A percentile compares a stretch with the other conserved stretches of the same genome.
Evolutionary conservation across 2,329 filamentous ascomycete species (phyloP).

Genomic region (Aureobasidium zeae): DNA sequence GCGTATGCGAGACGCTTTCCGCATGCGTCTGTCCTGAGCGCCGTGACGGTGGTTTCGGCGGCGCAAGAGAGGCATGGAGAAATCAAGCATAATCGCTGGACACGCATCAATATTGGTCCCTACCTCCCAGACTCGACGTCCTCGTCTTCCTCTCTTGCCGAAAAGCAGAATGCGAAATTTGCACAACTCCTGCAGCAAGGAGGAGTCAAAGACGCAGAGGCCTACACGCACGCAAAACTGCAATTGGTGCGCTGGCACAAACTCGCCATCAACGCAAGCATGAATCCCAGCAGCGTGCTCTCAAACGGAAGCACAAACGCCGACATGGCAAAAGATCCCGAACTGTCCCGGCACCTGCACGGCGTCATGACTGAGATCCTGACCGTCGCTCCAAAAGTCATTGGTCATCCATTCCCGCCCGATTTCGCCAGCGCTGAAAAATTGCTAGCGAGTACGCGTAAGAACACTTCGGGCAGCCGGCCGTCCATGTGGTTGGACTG

Average conservation of each 20-base stretch:
- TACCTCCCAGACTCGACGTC: conserved; percentile 45
- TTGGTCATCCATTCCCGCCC: conserved; percentile 52
- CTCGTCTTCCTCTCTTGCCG: conserved; percentile 25
- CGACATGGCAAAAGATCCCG: conserved; percentile 55
- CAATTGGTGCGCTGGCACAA: conserved; percentile 69
- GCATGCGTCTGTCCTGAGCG: conserved; percentile 51
- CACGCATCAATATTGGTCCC: conserved; percentile 59
- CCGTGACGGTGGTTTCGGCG: conserved; percentile 60
- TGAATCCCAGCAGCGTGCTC: conserved; percentile 64
- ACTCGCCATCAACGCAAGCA: conserved; percentile 64
- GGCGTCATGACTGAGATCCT: conserved; percentile 64
- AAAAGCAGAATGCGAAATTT: conserved; percentile 42
- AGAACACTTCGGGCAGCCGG: conserved; percentile 52
- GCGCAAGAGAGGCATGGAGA: conserved; percentile 55
- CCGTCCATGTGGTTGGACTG: conserved; percentile 47
- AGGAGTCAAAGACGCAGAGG: conserved; percentile 55
- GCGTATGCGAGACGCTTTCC: conserved; percentile 57
- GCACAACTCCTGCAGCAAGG: conserved; percentile 50
- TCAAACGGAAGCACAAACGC: conserved; percentile 56
- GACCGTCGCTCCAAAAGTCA: conserved; percentile 51
- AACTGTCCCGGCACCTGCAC: conserved; percentile 52
- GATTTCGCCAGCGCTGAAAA: conserved; percentile 53
- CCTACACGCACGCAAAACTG: conserved; percentile 55
- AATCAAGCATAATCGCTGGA: conserved; percentile 65
- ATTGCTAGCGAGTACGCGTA: conserved; percentile 53